phyloP scores from a whole-genome alignment of 495 filamentous ascomycete species.

The Parathielavia hyrcaniae region DNA sequence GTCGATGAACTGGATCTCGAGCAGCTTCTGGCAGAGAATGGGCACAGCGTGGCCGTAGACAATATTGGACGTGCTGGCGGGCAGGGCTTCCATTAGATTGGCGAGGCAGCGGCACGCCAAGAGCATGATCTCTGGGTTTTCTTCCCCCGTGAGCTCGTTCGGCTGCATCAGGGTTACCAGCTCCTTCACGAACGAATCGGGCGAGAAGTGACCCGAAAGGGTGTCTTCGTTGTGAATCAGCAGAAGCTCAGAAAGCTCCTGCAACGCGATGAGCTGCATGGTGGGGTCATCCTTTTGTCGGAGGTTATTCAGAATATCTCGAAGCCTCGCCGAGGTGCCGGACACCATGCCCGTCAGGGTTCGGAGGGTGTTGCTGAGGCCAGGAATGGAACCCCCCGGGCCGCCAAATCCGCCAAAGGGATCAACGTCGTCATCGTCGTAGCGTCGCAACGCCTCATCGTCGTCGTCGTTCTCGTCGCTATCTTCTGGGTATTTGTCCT shows the following conservation, averaged over 20 bases:
- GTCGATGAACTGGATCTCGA: constrained; percentile 95
- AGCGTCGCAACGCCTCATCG: constrained; percentile 43
- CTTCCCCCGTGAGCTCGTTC: constrained; percentile 71
- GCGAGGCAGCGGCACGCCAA: constrained; percentile 93
- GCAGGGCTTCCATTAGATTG: constrained; percentile 95
- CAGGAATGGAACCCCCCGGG: constrained; percentile 51
- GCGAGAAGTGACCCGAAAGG: constrained; percentile 88
- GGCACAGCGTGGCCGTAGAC: constrained; percentile 96
- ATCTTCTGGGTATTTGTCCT: constrained; percentile 47
- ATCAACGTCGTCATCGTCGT: constrained; percentile 56
- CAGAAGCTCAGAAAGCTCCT: constrained; percentile 88
- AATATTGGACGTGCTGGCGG: constrained; percentile 85
- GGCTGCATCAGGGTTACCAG: constrained; percentile 89
- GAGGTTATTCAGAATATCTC: constrained; percentile 78
- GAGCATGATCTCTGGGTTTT: constrained; percentile 97
- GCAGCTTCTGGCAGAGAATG: constrained; percentile 83
- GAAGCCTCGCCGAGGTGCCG: constrained; percentile 68
- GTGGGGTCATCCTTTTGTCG: constrained; percentile 83
- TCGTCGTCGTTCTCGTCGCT: constrained; percentile 40
- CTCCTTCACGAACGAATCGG: constrained; percentile 93
- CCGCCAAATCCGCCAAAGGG: constrained; percentile 72
- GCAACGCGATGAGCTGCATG: constrained; percentile 82
- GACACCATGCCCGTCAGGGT: constrained; percentile 88
- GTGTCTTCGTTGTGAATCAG: constrained; percentile 96
- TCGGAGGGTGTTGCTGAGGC: constrained; percentile 74